These are phyloP conservation scores for Pulveroboletus sp. DNA, from an alignment of 768 basidiomycete genomes.

Conservation along the genomic window DNA sequence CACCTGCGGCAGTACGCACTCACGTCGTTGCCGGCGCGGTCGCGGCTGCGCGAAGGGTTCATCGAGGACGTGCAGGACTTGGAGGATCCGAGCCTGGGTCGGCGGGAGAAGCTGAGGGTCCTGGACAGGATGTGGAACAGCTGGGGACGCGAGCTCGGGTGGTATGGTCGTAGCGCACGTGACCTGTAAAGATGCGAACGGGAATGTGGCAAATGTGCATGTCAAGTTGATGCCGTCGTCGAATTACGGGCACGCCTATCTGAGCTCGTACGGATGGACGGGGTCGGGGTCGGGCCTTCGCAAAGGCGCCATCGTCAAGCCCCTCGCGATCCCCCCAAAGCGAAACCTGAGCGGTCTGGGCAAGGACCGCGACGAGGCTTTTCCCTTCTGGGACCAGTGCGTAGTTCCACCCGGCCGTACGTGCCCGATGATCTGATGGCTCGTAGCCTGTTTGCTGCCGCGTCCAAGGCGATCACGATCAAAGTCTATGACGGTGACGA, in stretches of 20 bases:
- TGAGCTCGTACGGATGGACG: slow-evolving; percentile 82
- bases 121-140: slow-evolving; percentile 86
- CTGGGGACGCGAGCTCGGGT: slow-evolving; percentile 72
- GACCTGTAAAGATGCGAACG: too few species aligned
- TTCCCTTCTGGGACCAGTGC: slow-evolving; percentile 98
- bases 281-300: slow-evolving; percentile 86
- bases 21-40: slow-evolving; percentile 49
- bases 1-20: slow-evolving; percentile 64
- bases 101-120: slow-evolving; percentile 70
- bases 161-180: slow-evolving; percentile 40
- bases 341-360: slow-evolving; percentile 82
- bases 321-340: slow-evolving; percentile 79
- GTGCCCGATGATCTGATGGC: too few species aligned
- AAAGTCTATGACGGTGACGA: slow-evolving; percentile 54
- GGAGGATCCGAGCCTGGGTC: slow-evolving; percentile 66
- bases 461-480: slow-evolving; percentile 78
- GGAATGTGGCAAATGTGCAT: too few species aligned
- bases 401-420: too few species aligned
- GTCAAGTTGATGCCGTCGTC: slow-evolving; percentile 2
- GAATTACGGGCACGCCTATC: slow-evolving; percentile 53
- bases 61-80: slow-evolving; percentile 81
- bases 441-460: slow-evolving; percentile 63
- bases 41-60: slow-evolving; percentile 70
- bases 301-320: slow-evolving; percentile 70
- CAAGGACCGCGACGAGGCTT: slow-evolving; percentile 91